Evolutionary conservation across 202 grass and related monocot genomes (phyloP).

Genomic region (Carex arenaria): DNA sequence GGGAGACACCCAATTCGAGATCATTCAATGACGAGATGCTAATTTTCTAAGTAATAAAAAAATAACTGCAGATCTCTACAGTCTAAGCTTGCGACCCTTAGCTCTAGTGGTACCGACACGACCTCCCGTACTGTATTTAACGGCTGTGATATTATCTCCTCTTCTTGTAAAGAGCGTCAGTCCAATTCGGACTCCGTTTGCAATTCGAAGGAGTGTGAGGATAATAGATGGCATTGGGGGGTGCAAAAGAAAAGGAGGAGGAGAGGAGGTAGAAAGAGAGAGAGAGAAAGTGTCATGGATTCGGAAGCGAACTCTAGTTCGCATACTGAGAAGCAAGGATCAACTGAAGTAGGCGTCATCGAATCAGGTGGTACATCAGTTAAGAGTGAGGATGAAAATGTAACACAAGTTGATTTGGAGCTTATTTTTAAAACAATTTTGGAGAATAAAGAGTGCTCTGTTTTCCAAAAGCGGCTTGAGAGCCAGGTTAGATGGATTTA

Average conservation of each 20-base stretch:
- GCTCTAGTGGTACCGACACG: conserved; percentile 46
- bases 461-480: conserved; percentile 68
- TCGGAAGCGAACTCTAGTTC: conserved; percentile 44
- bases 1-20: background rate
- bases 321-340: conserved; percentile 34
- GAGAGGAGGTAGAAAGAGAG: conserved; percentile 38
- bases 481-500: conserved; percentile 48
- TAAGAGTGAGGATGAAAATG: conserved; percentile 33
- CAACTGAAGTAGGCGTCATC: conserved; percentile 30
- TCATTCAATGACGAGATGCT: conserved; percentile 23
- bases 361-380: background rate
- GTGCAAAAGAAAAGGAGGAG: conserved; percentile 66
- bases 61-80: conserved; percentile 56
- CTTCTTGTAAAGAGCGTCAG: conserved; percentile 55
- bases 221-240: conserved; percentile 48
- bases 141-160: conserved; percentile 41
- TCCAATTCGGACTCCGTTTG: conserved; percentile 44
- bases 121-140: conserved; percentile 33
- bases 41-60: conserved; percentile 24
- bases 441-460: conserved; percentile 54
- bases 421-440: conserved; percentile 56
- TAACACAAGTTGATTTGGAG: conserved; percentile 30
- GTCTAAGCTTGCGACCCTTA: conserved; percentile 67
- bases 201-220: conserved; percentile 19
- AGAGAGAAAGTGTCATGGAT: conserved; percentile 31